phyloP scores from a whole-genome alignment of 202 grass and related monocot species.

The Zizania palustris region DNA sequence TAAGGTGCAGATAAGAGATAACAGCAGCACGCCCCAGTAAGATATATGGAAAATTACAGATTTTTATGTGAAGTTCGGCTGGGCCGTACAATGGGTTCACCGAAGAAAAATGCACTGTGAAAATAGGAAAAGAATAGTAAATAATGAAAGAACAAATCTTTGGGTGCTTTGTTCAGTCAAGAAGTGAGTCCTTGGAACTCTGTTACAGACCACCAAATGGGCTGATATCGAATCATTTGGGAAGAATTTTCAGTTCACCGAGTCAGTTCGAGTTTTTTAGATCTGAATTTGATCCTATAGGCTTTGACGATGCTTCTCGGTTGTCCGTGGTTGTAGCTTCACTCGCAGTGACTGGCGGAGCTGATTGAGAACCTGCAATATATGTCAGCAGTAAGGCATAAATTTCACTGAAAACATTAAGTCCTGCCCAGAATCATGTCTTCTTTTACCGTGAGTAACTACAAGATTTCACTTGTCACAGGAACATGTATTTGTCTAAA shows the following conservation, averaged over 20 bases:
- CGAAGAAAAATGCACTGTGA: slow-evolving; percentile 44
- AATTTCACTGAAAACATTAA: slow-evolving; percentile 8
- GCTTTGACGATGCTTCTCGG: slow-evolving; percentile 44
- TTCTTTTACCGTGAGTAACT: neutral
- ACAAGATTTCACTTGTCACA: neutral
- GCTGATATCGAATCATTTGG: slow-evolving; percentile 23
- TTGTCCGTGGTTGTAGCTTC: slow-evolving; percentile 37
- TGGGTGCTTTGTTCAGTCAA: slow-evolving; percentile 52
- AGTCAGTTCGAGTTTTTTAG: slow-evolving; percentile 50
- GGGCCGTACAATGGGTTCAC: slow-evolving; percentile 37
- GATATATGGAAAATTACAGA: slow-evolving; percentile 11
- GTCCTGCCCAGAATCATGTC: neutral
- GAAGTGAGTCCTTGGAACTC: slow-evolving; percentile 40
- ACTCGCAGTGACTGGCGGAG: slow-evolving; percentile 31
- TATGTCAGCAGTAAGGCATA: slow-evolving; percentile 1
- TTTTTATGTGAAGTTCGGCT: slow-evolving; percentile 39
- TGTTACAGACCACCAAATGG: slow-evolving; percentile 35
- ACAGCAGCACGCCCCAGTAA: slow-evolving; percentile 8
- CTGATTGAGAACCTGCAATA: slow-evolving; percentile 55
- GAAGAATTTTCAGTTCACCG: slow-evolving; percentile 34
- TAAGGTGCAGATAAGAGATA: neutral
- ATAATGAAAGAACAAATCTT: slow-evolving; percentile 63
- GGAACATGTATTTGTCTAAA: too few relatives aligned
- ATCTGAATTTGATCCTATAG: slow-evolving; percentile 41
- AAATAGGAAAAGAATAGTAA: slow-evolving; percentile 59